Percentiles rank a stretch among this genome's conserved stretches.
These are phyloP conservation scores for Aspergillus carlsbadensis DNA, from an alignment of 495 filamentous ascomycete genomes.

Conservation along the genomic window DNA sequence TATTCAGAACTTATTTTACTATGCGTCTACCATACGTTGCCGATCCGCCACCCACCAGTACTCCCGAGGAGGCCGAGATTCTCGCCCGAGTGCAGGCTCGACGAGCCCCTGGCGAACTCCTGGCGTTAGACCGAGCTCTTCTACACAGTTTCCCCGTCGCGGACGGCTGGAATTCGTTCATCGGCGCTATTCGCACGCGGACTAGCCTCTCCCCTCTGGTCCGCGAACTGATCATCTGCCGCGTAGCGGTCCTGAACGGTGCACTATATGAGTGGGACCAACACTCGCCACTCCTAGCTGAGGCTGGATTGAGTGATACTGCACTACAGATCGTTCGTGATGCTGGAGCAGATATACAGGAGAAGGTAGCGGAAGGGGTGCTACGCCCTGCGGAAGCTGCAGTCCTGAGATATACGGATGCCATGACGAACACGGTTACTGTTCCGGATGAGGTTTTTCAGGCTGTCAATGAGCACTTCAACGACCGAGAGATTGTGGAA, in stretches of 20 bases:
- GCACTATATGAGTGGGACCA: constrained; percentile 81
- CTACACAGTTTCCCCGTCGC: constrained; percentile 71
- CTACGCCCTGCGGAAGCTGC: constrained; percentile 61
- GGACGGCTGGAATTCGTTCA: constrained; percentile 79
- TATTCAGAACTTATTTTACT: constrained; percentile 23
- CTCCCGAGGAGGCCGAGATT: constrained; percentile 51
- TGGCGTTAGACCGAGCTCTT: constrained; percentile 69
- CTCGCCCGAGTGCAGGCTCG: constrained; percentile 61
- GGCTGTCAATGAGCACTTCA: constrained; percentile 55
- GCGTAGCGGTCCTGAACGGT: constrained; percentile 69
- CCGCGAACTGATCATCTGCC: constrained; percentile 71
- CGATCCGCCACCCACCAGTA: constrained; percentile 51
- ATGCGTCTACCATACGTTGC: constrained; percentile 75
- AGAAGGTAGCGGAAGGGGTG: constrained; percentile 18
- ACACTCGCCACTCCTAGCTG: constrained; percentile 63
- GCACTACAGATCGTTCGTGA: constrained; percentile 46
- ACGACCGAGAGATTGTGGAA: constrained; percentile 71
- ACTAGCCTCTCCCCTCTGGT: constrained; percentile 58
- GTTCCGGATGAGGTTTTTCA: constrained; percentile 66
- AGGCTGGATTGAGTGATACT: constrained; percentile 48
- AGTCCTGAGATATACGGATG: constrained; percentile 69
- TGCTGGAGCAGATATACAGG: constrained; percentile 20
- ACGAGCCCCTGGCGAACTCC: constrained; percentile 61
- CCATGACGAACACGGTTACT: constrained; percentile 66
- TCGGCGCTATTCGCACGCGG: constrained; percentile 69